Conservation (phyloP, 257 asterid genomes). For the Plantago major region DNA sequence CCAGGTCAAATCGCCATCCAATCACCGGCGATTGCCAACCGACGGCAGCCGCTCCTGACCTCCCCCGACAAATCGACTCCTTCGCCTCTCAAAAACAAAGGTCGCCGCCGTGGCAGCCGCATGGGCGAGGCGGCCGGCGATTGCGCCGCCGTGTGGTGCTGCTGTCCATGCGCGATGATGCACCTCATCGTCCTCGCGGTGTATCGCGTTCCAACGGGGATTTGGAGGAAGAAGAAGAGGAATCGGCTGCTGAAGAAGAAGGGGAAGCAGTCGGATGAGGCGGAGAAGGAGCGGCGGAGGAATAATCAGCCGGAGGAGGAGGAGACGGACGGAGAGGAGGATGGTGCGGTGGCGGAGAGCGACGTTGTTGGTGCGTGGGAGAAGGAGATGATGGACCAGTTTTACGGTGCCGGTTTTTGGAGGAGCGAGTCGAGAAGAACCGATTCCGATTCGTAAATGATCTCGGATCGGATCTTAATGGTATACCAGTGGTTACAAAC, state of each 20-base stretch:
- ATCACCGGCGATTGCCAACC: no score
- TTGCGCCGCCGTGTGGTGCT: slow-evolving; percentile 56
- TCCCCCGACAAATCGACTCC: slow-evolving; percentile 14
- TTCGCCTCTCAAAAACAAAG: no score
- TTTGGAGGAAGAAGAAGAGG: slow-evolving; percentile 47
- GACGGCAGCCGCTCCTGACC: background rate
- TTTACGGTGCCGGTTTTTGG: slow-evolving; percentile 49
- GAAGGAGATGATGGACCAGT: slow-evolving; percentile 42
- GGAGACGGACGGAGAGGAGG: slow-evolving; percentile 28
- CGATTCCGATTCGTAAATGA: slow-evolving; percentile 6
- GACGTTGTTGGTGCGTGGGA: slow-evolving; percentile 46
- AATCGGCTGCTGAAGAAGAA: slow-evolving; percentile 29
- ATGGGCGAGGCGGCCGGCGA: slow-evolving; percentile 53
- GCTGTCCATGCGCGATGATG: slow-evolving; percentile 48
- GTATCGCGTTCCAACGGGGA: slow-evolving; percentile 37
- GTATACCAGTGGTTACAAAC: no score
- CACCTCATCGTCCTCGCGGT: slow-evolving; percentile 40
- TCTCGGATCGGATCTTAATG: no score
- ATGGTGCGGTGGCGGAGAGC: background rate
- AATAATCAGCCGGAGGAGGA: slow-evolving; percentile 10
- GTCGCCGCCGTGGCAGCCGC: slow-evolving; percentile 28
- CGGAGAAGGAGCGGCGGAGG: slow-evolving; percentile 20
- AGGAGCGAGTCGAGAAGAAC: slow-evolving; percentile 38
- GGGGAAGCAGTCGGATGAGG: slow-evolving; percentile 14
- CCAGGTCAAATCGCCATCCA: no score